phyloP scores from a whole-genome alignment of 1,284 basidiomycete species.

The Xerocomus nothofagi region DNA sequence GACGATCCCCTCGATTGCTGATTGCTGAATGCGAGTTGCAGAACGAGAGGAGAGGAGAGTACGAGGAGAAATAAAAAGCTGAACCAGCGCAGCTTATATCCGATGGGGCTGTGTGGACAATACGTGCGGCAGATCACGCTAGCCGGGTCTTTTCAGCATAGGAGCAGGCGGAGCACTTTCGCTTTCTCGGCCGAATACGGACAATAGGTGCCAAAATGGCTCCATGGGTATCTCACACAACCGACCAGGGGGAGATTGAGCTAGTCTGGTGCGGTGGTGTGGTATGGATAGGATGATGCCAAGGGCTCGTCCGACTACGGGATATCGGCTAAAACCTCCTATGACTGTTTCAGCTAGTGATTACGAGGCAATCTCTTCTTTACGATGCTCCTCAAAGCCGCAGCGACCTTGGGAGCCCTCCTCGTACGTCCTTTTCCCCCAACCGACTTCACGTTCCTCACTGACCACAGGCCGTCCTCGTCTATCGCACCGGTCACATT shows the following conservation, averaged over 20 bases:
- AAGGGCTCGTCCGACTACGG: too few relatives aligned
- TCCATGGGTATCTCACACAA: too few relatives aligned
- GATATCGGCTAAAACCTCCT: too few relatives aligned
- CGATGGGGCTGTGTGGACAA: not conserved
- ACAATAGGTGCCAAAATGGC: not conserved
- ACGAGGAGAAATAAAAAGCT: not conserved
- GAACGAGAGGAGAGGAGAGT: not conserved
- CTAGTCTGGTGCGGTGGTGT: too few relatives aligned
- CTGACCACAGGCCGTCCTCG: slow-evolving; percentile 16
- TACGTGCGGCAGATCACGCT: slow-evolving; percentile 11
- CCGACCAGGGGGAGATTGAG: too few relatives aligned
- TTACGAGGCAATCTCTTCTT: too few relatives aligned
- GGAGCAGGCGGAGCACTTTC: slow-evolving; percentile 14
- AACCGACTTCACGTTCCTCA: not conserved
- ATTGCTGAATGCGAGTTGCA: not conserved
- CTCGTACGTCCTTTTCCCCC: slow-evolving; percentile 17
- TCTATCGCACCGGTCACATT: slow-evolving; percentile 45
- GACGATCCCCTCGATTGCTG: not conserved
- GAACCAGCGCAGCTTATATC: slow-evolving; percentile 14
- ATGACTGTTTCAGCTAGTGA: too few relatives aligned
- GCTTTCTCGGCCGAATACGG: slow-evolving; percentile 16
- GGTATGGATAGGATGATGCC: too few relatives aligned
- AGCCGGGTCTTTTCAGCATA: slow-evolving; percentile 2
- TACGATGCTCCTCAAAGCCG: slow-evolving; percentile 18
- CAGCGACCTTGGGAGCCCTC: slow-evolving; percentile 13